A percentile compares a stretch with the other conserved stretches of the same genome.
Conservation (phyloP, 202 grass and related monocot species). For the Panicum virgatum region DNA sequence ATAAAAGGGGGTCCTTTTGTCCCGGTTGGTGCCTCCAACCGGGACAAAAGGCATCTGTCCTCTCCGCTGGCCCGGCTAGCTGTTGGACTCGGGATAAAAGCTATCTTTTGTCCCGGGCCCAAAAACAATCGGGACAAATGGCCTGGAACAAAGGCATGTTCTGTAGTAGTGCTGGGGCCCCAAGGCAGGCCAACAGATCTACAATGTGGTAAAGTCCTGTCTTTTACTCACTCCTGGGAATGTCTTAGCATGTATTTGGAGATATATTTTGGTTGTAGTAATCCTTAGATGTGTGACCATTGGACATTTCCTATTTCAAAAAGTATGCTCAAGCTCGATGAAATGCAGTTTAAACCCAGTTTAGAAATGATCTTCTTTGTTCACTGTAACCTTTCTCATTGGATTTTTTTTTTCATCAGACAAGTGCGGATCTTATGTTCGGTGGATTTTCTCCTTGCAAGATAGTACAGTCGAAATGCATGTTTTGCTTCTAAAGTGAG, state of each 20-base stretch:
- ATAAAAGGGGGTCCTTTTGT: too few relatives aligned
- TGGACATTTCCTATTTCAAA: conserved; percentile 19
- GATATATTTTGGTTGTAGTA: too few relatives aligned
- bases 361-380: conserved; percentile 22
- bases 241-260: background rate
- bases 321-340: background rate
- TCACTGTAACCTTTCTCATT: conserved; percentile 23
- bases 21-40: too few relatives aligned
- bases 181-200: conserved; percentile 91
- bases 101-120: too few relatives aligned
- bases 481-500: background rate
- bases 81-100: too few relatives aligned
- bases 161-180: too few relatives aligned
- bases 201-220: conserved; percentile 76
- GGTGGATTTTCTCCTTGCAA: conserved; percentile 43
- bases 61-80: too few relatives aligned
- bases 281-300: conserved; percentile 9
- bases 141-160: too few relatives aligned
- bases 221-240: background rate
- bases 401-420: conserved; percentile 63
- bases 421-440: conserved; percentile 95
- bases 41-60: too few relatives aligned
- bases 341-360: background rate
- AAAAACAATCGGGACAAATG: too few relatives aligned
- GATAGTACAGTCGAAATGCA: background rate